phyloP scores from a whole-genome alignment of 2,329 filamentous ascomycete species.

The Pyrenochaeta sp. region DNA sequence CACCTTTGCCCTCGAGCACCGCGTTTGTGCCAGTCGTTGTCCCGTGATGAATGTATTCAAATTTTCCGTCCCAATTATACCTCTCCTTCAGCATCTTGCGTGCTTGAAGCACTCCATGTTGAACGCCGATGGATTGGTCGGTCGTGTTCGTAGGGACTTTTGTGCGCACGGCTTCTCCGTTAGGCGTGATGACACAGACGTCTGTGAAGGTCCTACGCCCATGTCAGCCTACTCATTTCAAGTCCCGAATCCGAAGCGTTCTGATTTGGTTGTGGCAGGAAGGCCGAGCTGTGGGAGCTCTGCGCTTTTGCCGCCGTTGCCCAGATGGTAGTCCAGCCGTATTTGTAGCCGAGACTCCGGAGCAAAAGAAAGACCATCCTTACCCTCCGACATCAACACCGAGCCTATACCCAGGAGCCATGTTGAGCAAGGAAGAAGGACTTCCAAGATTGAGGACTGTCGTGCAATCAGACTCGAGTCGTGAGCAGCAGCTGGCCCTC shows the following conservation, averaged over 20 bases:
- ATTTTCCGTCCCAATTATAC: conserved; percentile 55
- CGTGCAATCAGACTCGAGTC: neutral
- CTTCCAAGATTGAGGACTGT: neutral
- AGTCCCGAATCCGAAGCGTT: neutral
- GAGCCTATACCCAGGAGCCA: conserved; percentile 37
- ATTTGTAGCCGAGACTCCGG: neutral
- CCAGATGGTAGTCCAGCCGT: neutral
- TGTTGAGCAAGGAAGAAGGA: conserved; percentile 1
- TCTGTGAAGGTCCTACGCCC: conserved; percentile 57
- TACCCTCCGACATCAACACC: conserved; percentile 48
- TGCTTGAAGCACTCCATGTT: conserved; percentile 56
- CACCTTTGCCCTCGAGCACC: conserved; percentile 60
- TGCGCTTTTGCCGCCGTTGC: conserved; percentile 1
- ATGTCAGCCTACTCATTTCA: conserved; percentile 14
- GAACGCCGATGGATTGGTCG: conserved; percentile 59
- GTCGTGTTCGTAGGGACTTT: conserved; percentile 57
- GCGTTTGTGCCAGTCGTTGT: conserved; percentile 61
- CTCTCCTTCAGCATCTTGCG: conserved; percentile 50
- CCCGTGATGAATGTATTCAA: conserved; percentile 60
- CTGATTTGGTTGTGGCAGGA: neutral
- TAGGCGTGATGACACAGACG: conserved; percentile 57
- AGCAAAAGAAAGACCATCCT: conserved; percentile 15
- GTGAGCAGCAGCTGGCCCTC: conserved; percentile 3
- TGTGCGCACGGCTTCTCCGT: conserved; percentile 54
- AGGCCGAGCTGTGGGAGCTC: conserved; percentile 1